Conservation (phyloP, 2,329 filamentous ascomycete species). For the Verticillium isaacii region DNA sequence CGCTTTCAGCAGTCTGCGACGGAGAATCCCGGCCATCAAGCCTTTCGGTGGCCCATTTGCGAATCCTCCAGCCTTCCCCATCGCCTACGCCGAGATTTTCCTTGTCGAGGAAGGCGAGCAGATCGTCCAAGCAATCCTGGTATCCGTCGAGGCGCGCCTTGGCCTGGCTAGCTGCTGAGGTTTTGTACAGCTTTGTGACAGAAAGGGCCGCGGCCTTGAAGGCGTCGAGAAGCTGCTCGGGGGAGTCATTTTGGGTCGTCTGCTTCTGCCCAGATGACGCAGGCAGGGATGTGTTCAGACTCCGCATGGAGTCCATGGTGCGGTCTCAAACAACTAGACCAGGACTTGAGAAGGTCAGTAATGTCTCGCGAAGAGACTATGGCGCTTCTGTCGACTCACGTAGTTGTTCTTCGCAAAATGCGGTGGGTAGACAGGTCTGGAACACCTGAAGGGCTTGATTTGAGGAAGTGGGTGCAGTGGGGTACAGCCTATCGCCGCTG, state of each 20-base stretch:
- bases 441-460: constrained; percentile 4
- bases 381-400: background rate
- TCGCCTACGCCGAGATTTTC: constrained; percentile 73
- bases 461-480: background rate
- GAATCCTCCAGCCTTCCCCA: constrained; percentile 65
- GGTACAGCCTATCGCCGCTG: background rate
- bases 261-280: constrained; percentile 16
- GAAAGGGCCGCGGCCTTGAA: constrained; percentile 92
- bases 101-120: constrained; percentile 79
- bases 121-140: constrained; percentile 87
- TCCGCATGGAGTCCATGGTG: constrained; percentile 27
- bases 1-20: constrained; percentile 55
- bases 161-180: constrained; percentile 71
- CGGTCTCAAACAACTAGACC: background rate
- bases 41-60: constrained; percentile 64
- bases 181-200: constrained; percentile 95
- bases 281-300: constrained; percentile 17
- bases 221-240: constrained; percentile 71
- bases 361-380: background rate
- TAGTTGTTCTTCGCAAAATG: background rate
- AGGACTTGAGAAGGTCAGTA: background rate
- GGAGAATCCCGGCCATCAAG: constrained; percentile 57
- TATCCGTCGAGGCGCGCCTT: constrained; percentile 78
- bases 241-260: constrained; percentile 30
- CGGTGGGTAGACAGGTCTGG: background rate